Evolutionary conservation across 202 grass and related monocot genomes (phyloP).

Genomic region (Setaria italica): DNA sequence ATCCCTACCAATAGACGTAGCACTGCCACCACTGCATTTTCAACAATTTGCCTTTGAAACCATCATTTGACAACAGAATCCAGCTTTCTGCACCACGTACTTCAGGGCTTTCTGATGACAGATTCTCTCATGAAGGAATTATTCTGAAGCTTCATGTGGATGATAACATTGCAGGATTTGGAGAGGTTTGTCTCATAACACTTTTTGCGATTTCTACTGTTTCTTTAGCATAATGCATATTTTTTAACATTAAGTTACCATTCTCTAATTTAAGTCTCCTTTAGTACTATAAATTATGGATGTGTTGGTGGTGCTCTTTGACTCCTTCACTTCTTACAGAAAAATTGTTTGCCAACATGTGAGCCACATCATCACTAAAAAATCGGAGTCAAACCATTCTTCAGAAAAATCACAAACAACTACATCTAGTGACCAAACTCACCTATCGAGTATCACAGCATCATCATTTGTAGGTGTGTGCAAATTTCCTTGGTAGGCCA

Average conservation of each 20-base stretch:
- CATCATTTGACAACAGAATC: constrained; percentile 64
- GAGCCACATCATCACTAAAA: background rate
- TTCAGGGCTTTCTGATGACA: constrained; percentile 64
- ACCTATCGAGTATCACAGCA: background rate
- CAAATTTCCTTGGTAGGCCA: background rate
- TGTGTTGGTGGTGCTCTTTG: no score
- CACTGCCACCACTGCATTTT: background rate
- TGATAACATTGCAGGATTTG: constrained; percentile 71
- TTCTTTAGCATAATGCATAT: constrained; percentile 19
- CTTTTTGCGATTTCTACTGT: background rate
- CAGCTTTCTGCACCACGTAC: constrained; percentile 76
- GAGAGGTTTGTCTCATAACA: constrained; percentile 80
- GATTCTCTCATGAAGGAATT: constrained; percentile 74
- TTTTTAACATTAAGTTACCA: background rate
- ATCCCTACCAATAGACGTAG: background rate
- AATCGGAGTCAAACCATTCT: background rate
- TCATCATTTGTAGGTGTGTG: constrained; percentile 1
- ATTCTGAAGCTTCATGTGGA: constrained; percentile 71
- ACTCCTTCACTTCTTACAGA: no score
- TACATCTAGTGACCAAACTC: constrained; percentile 23
- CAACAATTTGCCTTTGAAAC: constrained; percentile 21
- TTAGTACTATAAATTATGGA: no score
- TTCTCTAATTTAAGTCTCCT: background rate
- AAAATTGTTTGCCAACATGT: background rate
- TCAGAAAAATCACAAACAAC: background rate